Evolutionary conservation across 2,329 filamentous ascomycete genomes (phyloP).

Genomic region (Pyricularia grisea): DNA sequence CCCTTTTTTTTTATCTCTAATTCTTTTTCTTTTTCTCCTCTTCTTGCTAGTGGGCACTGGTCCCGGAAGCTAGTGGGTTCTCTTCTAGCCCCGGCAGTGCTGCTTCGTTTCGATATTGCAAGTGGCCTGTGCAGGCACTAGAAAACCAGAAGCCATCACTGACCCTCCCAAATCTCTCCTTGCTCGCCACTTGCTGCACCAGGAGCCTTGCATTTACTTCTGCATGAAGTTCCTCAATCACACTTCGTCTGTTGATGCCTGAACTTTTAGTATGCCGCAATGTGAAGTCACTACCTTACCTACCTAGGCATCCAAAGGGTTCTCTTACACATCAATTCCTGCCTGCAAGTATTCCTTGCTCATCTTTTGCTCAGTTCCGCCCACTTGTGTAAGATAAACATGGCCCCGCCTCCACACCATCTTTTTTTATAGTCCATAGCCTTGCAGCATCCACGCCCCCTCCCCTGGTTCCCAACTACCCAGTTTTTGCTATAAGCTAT

Average conservation of each 20-base stretch:
- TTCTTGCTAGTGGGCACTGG: background rate
- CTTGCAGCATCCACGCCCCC: background rate
- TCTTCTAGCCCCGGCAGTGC: background rate
- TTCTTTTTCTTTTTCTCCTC: background rate
- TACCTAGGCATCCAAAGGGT: background rate
- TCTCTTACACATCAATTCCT: background rate
- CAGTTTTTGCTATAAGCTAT: background rate
- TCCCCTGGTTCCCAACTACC: background rate
- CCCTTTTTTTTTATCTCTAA: background rate
- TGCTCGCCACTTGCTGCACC: background rate
- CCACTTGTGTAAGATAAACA: background rate
- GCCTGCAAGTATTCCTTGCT: background rate
- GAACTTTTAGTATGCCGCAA: background rate
- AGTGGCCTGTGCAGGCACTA: background rate
- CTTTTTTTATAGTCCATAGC: background rate
- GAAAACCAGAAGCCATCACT: background rate
- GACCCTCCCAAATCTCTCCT: background rate
- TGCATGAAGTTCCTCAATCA: background rate
- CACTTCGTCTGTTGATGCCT: background rate
- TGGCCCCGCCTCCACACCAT: background rate
- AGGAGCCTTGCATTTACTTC: background rate
- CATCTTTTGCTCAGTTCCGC: background rate
- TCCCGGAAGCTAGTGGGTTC: background rate
- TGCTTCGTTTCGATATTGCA: conserved; percentile 1
- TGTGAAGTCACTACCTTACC: background rate